phyloP scores from a whole-genome alignment of 441 rosid species.

The Dalechampia spathulata region DNA sequence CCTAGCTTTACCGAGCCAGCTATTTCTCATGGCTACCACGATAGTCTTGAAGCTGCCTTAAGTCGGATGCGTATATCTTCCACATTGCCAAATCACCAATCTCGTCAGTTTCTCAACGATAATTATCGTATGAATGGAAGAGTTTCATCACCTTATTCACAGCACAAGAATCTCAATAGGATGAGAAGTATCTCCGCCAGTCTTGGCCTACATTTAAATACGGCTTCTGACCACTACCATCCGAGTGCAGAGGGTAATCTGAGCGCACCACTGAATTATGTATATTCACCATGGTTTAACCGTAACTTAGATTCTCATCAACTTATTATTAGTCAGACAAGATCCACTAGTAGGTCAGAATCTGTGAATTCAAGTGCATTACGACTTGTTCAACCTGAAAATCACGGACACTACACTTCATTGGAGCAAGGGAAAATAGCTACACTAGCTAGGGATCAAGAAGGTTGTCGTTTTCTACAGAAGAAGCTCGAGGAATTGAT shows the following conservation, averaged over 20 bases:
- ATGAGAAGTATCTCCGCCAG: slow-evolving; percentile 3
- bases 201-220: slow-evolving; percentile 1
- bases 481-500: slow-evolving; percentile 5
- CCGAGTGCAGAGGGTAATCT: background rate
- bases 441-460: slow-evolving; percentile 15
- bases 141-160: background rate
- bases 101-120: background rate
- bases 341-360: background rate
- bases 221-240: background rate
- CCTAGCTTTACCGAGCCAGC: background rate
- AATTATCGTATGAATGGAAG: background rate
- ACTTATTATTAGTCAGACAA: background rate
- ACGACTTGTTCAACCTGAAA: background rate
- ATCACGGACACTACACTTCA: background rate
- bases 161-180: background rate
- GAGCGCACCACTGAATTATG: background rate
- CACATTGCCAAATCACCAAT: background rate
- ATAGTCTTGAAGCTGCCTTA: background rate
- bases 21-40: background rate
- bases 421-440: slow-evolving; percentile 18
- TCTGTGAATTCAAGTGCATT: background rate
- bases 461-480: slow-evolving; percentile 13
- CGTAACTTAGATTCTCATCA: background rate
- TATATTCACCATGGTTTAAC: background rate
- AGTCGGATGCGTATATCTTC: slow-evolving; percentile 1